Evolutionary conservation across 1,284 basidiomycete genomes (phyloP).

Genomic region (Malassezia sp.): DNA sequence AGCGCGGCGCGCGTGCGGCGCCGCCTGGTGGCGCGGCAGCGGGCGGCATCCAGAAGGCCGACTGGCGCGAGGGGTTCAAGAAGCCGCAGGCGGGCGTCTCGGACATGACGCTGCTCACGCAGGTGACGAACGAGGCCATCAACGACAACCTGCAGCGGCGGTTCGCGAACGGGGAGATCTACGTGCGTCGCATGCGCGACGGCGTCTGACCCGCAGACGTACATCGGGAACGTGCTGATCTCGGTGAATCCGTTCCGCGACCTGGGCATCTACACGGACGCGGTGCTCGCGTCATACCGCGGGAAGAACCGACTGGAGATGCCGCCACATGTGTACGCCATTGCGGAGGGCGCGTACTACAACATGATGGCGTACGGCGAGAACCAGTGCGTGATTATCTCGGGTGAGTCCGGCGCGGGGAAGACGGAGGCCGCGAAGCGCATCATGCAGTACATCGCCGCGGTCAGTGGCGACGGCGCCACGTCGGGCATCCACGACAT

Average conservation of each 20-base stretch:
- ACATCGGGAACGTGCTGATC: constrained; percentile 92
- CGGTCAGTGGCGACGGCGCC: constrained; percentile 69
- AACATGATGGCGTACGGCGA: constrained; percentile 99
- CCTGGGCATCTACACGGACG: constrained; percentile 77
- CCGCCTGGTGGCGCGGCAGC: constrained; percentile 22
- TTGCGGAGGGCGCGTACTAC: constrained; percentile 94
- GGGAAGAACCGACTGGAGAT: constrained; percentile 98
- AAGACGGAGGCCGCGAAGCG: constrained; percentile 49
- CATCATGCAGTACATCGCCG: constrained; percentile 99
- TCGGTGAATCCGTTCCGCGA: constrained; percentile 97
- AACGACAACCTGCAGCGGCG: constrained; percentile 94
- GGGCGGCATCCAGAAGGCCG: constrained; percentile 42
- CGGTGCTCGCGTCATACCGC: constrained; percentile 71
- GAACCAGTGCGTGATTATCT: constrained; percentile 99
- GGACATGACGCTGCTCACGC: constrained; percentile 95
- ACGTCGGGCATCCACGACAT: constrained; percentile 67
- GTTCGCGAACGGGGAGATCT: constrained; percentile 91
- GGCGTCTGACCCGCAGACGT: constrained; percentile 58
- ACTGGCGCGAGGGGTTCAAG: constrained; percentile 46
- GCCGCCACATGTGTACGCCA: constrained; percentile 92
- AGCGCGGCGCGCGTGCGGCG: constrained; percentile 26
- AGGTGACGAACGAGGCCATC: constrained; percentile 94
- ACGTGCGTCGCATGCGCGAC: constrained; percentile 49
- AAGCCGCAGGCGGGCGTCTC: constrained; percentile 66
- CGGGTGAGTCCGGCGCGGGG: constrained; percentile 66